These are phyloP conservation scores for Solanum chiquidenum DNA, from an alignment of 257 asterid genomes.

Conservation along the genomic window DNA sequence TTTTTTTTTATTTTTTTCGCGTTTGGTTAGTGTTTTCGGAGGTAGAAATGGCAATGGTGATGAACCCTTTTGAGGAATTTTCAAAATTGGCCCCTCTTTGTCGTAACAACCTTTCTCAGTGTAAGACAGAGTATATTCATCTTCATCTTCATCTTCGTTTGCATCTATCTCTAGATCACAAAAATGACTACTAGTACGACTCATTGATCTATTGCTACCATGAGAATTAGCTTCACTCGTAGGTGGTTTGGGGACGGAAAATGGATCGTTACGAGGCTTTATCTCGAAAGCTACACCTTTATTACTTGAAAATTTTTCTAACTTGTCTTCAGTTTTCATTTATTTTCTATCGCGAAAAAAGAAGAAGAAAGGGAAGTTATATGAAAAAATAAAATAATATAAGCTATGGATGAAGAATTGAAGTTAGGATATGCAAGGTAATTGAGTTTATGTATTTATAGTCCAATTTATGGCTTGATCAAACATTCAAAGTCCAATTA, in stretches of 20 bases:
- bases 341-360: background rate
- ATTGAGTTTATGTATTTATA: background rate
- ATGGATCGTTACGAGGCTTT: slow-evolving; percentile 46
- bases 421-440: background rate
- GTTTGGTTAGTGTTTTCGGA: slow-evolving; percentile 3
- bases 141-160: slow-evolving; percentile 8
- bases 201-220: slow-evolving; percentile 22
- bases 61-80: background rate
- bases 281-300: slow-evolving; percentile 72
- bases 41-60: slow-evolving; percentile 7
- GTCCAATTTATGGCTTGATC: background rate
- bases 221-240: background rate
- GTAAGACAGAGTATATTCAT: slow-evolving; percentile 9
- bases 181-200: slow-evolving; percentile 61
- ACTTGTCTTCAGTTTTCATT: slow-evolving; percentile 22
- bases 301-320: slow-evolving; percentile 44
- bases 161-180: slow-evolving; percentile 39
- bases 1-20: background rate
- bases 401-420: background rate
- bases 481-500: background rate
- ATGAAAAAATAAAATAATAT: background rate
- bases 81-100: background rate
- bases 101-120: slow-evolving; percentile 37
- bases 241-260: slow-evolving; percentile 19
- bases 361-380: background rate